A percentile compares a stretch with the other conserved stretches of the same genome.
Conservation (phyloP, 805 yeast genomes). For the Vanderwaltozyma yarrowii region DNA sequence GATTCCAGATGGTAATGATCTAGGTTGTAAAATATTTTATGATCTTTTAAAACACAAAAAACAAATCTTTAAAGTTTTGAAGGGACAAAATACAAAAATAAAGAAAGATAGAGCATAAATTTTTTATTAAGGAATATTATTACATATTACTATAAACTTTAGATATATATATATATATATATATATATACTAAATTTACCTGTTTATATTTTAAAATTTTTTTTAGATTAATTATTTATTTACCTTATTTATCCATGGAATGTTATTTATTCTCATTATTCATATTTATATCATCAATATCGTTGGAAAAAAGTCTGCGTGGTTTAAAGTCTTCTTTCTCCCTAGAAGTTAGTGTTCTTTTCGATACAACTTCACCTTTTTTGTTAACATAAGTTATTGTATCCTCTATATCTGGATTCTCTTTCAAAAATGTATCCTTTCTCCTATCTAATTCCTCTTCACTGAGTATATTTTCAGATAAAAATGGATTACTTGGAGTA, state of each 20-base stretch:
- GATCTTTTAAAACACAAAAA: constrained; percentile 56
- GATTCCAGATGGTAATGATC: constrained; percentile 45
- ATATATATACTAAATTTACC: neutral
- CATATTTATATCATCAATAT: neutral
- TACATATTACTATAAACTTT: neutral
- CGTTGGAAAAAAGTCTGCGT: constrained; percentile 16
- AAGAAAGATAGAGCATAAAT: neutral
- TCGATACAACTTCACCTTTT: constrained; percentile 25
- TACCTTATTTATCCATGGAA: neutral
- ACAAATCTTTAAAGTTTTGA: constrained; percentile 55
- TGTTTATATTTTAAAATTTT: neutral
- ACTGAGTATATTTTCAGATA: constrained; percentile 4
- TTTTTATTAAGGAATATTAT: no score
- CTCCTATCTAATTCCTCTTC: constrained; percentile 10
- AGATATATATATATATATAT: neutral
- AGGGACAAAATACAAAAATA: constrained; percentile 17
- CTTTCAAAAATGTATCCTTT: constrained; percentile 7
- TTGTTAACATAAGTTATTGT: constrained; percentile 27
- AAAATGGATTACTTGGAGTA: constrained; percentile 13
- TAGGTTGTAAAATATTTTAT: constrained; percentile 45
- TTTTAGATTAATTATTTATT: neutral
- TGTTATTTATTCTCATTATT: neutral
- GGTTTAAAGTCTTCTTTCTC: constrained; percentile 23
- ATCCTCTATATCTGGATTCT: constrained; percentile 16
- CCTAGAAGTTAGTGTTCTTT: constrained; percentile 13